Evolutionary conservation across 164 flowering plant species (phyloP), one percentile per base, ranked within the genome.

Genomic region (Tetracentron sinense): DNA sequence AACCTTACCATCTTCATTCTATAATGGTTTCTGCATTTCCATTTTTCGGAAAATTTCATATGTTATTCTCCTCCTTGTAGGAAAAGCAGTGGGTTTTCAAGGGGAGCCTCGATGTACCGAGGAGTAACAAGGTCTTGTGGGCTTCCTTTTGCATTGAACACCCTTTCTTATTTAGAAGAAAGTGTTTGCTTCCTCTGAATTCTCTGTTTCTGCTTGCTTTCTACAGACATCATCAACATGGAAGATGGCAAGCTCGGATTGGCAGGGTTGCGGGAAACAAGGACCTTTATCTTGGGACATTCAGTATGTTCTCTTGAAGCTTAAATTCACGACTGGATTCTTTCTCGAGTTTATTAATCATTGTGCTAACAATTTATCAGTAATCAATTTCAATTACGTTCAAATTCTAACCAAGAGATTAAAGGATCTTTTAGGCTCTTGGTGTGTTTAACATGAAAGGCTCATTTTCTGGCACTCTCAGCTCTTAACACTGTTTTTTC

Each of bases 221-320:
- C 59, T 31, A 48, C 79, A 85, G 91, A 54, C 91, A 85, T 49
- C 91, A 86, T 65, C 91, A 86, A 60, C 91, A 84, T 63, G 91
- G 91, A 59, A 58, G 90, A 54, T 85, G 90, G 90, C 90, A 85
- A 62, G 88, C 90, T 52, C 77, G 90, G 58, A 85, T 85, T 26
- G 90, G 88, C 23, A 70, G 88, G 42, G 90, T 85, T 46, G 87
- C 90, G 0, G 90, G 88, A 5, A 85, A 85, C 69, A 85, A 85
- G 62, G 90, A 85, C 69, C 83, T 85, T 27, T 85, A 83, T 60
- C 84, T 85, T 44, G 91, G 91, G 22, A 86, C 88, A 69, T 85
- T 85, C 60, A 80, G 90, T 83, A 71, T 75, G 83, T 78, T 65
- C n/a, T 1, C 31, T 46, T 48, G 30, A 14, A 53, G 16, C 57